Conservation (phyloP, 78 protist species). For the Dictyostelium purpureum region DNA sequence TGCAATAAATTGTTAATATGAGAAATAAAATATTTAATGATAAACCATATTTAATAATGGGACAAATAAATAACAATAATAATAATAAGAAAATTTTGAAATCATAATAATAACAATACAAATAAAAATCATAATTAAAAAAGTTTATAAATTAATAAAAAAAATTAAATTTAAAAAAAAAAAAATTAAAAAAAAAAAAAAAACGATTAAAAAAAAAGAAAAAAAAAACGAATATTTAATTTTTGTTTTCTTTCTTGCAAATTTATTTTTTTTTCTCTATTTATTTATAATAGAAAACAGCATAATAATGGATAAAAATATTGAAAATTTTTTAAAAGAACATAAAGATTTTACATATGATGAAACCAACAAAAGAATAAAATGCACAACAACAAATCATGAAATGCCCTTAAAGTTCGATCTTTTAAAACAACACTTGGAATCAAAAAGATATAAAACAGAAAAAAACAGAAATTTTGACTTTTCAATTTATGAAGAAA, state of each 20-base stretch:
- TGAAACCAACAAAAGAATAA: slow-evolving; percentile 32
- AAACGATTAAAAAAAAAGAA: background rate
- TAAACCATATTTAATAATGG: too few relatives aligned
- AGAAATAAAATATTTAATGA: too few relatives aligned
- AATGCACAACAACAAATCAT: slow-evolving; percentile 47
- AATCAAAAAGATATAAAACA: slow-evolving; percentile 52
- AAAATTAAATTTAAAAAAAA: background rate
- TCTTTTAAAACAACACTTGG: slow-evolving; percentile 18
- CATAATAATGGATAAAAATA: slow-evolving; percentile 15
- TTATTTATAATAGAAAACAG: background rate
- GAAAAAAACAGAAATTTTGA: background rate
- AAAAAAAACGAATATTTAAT: background rate
- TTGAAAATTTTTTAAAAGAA: slow-evolving; percentile 30
- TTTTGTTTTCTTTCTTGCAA: background rate
- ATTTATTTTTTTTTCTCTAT: background rate
- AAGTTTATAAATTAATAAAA: background rate
- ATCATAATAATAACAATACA: too few relatives aligned
- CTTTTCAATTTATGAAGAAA: slow-evolving; percentile 24
- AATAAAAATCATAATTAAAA: too few relatives aligned
- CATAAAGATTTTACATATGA: slow-evolving; percentile 31
- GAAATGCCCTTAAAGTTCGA: slow-evolving; percentile 44
- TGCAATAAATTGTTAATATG: too few relatives aligned
- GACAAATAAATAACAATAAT: too few relatives aligned
- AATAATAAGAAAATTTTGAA: too few relatives aligned
- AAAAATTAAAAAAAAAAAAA: background rate